phyloP scores from a whole-genome alignment of 257 asterid species.

The Solanum tarijense region DNA sequence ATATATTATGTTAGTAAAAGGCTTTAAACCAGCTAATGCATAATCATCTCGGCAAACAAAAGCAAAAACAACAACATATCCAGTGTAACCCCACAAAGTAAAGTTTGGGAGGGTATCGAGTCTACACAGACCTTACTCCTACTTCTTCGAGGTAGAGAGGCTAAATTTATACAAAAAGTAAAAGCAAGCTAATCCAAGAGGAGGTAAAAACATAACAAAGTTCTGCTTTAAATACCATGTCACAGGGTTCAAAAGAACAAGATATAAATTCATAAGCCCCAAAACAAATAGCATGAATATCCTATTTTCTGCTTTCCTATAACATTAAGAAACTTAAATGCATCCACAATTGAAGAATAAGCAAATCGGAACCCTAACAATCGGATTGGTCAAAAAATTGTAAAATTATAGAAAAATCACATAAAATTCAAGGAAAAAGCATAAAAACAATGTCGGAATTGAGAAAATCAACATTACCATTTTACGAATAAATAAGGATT shows the following conservation, averaged over 20 bases:
- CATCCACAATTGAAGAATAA: not conserved
- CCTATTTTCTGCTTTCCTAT: not conserved
- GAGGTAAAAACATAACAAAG: not conserved
- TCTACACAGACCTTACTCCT: not conserved
- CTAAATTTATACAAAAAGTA: not conserved
- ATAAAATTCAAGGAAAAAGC: not conserved
- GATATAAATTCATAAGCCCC: not conserved
- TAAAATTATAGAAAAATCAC: not conserved
- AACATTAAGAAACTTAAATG: not conserved
- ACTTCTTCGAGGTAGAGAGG: not conserved
- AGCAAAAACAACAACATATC: not conserved
- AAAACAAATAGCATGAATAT: not conserved
- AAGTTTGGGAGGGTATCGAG: not conserved
- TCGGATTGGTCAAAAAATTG: not conserved
- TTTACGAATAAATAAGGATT: not conserved
- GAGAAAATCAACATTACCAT: not conserved
- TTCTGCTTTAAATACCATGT: not conserved
- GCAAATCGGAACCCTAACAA: not conserved
- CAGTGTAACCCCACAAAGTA: not conserved
- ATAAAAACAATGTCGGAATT: not conserved
- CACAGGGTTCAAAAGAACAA: not conserved
- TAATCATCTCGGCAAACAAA: not conserved
- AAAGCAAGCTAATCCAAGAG: not conserved
- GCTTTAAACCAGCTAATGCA: not conserved
- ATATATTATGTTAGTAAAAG: not conserved